Evolutionary conservation across 106 monocot species (phyloP), one percentile per base, ranked within the genome.

Genomic region (Dactylorhiza incarnata): DNA sequence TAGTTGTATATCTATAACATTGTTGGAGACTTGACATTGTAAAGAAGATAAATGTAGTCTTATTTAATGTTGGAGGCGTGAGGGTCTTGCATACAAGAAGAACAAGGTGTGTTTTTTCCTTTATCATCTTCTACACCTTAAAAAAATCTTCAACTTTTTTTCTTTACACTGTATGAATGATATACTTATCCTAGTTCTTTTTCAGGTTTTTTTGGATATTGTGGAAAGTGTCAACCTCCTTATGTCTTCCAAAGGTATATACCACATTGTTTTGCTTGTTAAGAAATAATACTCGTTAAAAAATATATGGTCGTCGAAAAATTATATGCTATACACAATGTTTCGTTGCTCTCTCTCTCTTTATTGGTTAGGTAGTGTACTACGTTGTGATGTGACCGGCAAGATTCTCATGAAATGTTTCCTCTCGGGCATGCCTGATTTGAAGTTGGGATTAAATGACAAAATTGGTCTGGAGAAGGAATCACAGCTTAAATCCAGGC

Each of bases 401-500:
- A 99, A 99, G 81, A 83, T 99, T 78, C 89, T 99, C 24, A 99
- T 99, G 99, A 99, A 99, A 75, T 99, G 99, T 86, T 99, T 99
- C 78, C 94, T 99, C 8, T 99, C 99, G 78, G 99, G 99, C 54
- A 99, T 99, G 99, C 99, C 99, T 83, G 99, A 99, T 82, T 54
- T 99, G 49, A 99, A 99, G 75, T 59, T 99, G 52, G 99, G 99
- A 1, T 82, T 99, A 80, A 99, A 94, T 82, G 99, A 99, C 71
- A 99, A 99, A 84, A 94, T 99, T 82, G 99, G 99, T 65, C 91
- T 99, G 75, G 99, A 99, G 86, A 99, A 92, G 77, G 99, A 99
- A 82, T 94, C 99, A 9, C 87, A 99, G 47, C 10, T 94, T n/a
- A 99, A 94, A 56, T 87, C 99, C 44, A 89, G 94, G 66, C 99